phyloP scores from a whole-genome alignment of 2,329 filamentous ascomycete species.

The Fusarium sublunatum region DNA sequence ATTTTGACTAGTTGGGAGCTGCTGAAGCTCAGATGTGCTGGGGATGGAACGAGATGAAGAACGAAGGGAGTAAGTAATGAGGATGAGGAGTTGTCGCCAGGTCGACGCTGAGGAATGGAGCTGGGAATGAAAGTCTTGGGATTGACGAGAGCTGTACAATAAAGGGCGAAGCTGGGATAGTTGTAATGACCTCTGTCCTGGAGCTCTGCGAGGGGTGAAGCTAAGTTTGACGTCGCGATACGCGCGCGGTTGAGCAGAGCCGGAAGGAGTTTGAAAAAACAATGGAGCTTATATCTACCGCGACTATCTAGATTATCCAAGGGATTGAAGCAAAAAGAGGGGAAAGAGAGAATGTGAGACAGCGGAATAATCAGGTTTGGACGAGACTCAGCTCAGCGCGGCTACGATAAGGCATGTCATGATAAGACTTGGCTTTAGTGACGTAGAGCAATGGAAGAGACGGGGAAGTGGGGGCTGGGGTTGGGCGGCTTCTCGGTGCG shows the following conservation, averaged over 20 bases:
- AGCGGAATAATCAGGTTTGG: conserved; percentile 21
- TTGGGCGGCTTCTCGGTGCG: conserved; percentile 30
- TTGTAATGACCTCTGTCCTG: neutral
- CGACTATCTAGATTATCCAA: neutral
- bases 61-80: neutral
- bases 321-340: neutral
- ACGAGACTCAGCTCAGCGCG: conserved; percentile 32
- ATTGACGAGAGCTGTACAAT: too few species aligned
- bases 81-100: neutral
- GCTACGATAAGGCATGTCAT: conserved; percentile 43
- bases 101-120: neutral
- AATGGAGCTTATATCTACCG: conserved; percentile 1
- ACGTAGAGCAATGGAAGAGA: conserved; percentile 33
- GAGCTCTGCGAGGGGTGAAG: conserved; percentile 7
- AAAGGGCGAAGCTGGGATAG: neutral
- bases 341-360: conserved; percentile 15
- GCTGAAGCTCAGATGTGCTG: conserved; percentile 11
- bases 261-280: neutral
- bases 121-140: neutral
- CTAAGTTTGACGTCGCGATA: conserved; percentile 8
- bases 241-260: conserved; percentile 8
- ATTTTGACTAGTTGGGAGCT: conserved; percentile 39
- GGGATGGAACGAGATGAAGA: neutral
- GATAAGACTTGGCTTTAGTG: conserved; percentile 45
- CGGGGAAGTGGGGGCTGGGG: conserved; percentile 18